These are phyloP conservation scores for Saccharomyces mikatae DNA, from an alignment of 805 yeast species.

Conservation along the genomic window DNA sequence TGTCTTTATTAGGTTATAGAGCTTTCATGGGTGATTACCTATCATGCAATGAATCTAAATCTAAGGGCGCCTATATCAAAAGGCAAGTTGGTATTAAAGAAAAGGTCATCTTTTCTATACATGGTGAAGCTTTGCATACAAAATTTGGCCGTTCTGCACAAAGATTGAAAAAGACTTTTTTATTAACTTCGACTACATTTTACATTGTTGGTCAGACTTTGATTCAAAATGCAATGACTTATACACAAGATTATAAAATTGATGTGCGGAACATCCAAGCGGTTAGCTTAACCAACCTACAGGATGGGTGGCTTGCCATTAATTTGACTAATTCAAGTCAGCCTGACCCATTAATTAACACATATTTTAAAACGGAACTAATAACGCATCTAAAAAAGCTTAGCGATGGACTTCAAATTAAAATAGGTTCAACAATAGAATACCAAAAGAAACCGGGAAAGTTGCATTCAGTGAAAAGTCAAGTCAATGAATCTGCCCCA, in stretches of 20 bases:
- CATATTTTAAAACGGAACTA: slow-evolving; percentile 81
- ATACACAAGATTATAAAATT: slow-evolving; percentile 53
- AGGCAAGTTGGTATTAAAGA: slow-evolving; percentile 63
- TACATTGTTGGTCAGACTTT: slow-evolving; percentile 65
- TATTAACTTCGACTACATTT: slow-evolving; percentile 53
- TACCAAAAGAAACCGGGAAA: slow-evolving; percentile 88
- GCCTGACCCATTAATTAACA: slow-evolving; percentile 72
- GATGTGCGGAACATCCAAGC: slow-evolving; percentile 50
- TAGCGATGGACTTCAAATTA: slow-evolving; percentile 50
- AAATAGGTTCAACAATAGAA: slow-evolving; percentile 58
- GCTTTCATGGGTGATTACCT: slow-evolving; percentile 86
- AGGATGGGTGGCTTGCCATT: slow-evolving; percentile 84
- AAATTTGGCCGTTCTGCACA: slow-evolving; percentile 87
- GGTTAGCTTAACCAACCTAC: slow-evolving; percentile 59
- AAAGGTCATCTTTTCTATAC: slow-evolving; percentile 58
- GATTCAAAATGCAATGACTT: slow-evolving; percentile 50
- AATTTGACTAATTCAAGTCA: slow-evolving; percentile 31
- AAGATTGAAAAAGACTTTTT: slow-evolving; percentile 59
- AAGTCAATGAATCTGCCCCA: slow-evolving; percentile 54
- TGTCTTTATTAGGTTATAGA: slow-evolving; percentile 77
- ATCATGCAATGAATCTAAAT: slow-evolving; percentile 66
- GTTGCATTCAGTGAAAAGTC: slow-evolving; percentile 62
- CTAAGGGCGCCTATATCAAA: slow-evolving; percentile 64
- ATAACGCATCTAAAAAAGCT: slow-evolving; percentile 58
- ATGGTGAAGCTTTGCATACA: slow-evolving; percentile 70